A percentile compares a stretch with the other conserved stretches of the same genome.
Evolutionary conservation across 2,329 filamentous ascomycete genomes (phyloP).

Genomic region (Hansfordia pulvinata): DNA sequence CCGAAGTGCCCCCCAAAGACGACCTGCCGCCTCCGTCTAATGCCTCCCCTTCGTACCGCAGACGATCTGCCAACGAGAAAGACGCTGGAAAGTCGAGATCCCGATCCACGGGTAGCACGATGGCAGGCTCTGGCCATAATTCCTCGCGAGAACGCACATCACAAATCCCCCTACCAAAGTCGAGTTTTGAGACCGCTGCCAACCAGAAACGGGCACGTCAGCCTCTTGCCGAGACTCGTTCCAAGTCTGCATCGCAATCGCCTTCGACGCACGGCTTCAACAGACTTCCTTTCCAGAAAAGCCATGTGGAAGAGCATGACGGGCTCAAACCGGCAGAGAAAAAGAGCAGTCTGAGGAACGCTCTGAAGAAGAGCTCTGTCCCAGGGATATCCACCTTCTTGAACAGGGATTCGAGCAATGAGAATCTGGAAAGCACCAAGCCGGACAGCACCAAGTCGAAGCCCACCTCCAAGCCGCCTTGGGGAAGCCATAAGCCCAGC

Average conservation of each 20-base stretch:
- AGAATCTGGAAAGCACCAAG: too few species aligned
- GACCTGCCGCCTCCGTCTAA: too few species aligned
- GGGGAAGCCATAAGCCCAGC: slow-evolving; percentile 11
- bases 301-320: slow-evolving; percentile 11
- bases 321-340: slow-evolving; percentile 23
- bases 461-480: slow-evolving; percentile 8
- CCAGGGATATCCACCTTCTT: slow-evolving; percentile 33
- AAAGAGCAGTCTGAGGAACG: slow-evolving; percentile 32
- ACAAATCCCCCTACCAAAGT: slow-evolving; percentile 9
- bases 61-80: too few species aligned
- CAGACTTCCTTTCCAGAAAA: slow-evolving; percentile 15
- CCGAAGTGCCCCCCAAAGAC: too few species aligned
- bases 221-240: slow-evolving; percentile 15
- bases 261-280: slow-evolving; percentile 9
- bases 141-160: slow-evolving; percentile 10
- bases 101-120: slow-evolving; percentile 6
- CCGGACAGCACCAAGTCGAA: slow-evolving; percentile 11
- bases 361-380: slow-evolving; percentile 33
- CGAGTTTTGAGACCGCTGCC: slow-evolving; percentile 20
- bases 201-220: slow-evolving; percentile 33
- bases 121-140: slow-evolving; percentile 2
- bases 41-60: too few species aligned
- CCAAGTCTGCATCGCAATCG: slow-evolving; percentile 9
- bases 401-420: slow-evolving; percentile 27
- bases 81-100: slow-evolving; percentile 4